These are phyloP conservation scores for Nicotiana noctiflora DNA, from an alignment of 257 asterid species.

Conservation along the genomic window DNA sequence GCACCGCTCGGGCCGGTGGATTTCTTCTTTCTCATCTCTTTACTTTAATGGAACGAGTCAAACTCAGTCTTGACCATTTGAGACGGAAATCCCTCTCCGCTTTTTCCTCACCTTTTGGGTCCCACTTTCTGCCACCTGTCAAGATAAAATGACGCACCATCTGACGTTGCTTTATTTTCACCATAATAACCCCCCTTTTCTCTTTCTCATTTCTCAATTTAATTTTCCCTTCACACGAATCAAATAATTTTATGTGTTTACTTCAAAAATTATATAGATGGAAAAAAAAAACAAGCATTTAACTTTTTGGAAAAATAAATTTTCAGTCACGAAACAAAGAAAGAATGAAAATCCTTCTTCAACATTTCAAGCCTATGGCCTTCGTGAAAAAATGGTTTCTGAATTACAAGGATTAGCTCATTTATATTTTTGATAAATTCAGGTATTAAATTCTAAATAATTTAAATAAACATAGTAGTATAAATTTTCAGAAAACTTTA, in stretches of 20 bases:
- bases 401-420: too few relatives aligned
- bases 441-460: neutral
- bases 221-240: too few relatives aligned
- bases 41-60: constrained; percentile 43
- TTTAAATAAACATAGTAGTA: neutral
- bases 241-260: too few relatives aligned
- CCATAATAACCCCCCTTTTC: constrained; percentile 12
- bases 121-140: constrained; percentile 32
- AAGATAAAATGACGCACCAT: constrained; percentile 48
- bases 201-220: neutral
- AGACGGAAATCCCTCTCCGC: constrained; percentile 39
- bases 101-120: constrained; percentile 20
- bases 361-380: too few relatives aligned
- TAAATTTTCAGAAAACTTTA: neutral
- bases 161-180: constrained; percentile 44
- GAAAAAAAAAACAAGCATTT: too few relatives aligned
- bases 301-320: too few relatives aligned
- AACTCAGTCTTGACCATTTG: constrained; percentile 51
- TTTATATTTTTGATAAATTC: neutral
- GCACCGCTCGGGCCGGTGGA: constrained; percentile 67
- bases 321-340: too few relatives aligned
- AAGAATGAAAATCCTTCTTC: too few relatives aligned
- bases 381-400: too few relatives aligned
- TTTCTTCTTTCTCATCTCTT: neutral
- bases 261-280: too few relatives aligned